phyloP scores from a whole-genome alignment of 345 rosid genomes.

The Psidium guajava region DNA sequence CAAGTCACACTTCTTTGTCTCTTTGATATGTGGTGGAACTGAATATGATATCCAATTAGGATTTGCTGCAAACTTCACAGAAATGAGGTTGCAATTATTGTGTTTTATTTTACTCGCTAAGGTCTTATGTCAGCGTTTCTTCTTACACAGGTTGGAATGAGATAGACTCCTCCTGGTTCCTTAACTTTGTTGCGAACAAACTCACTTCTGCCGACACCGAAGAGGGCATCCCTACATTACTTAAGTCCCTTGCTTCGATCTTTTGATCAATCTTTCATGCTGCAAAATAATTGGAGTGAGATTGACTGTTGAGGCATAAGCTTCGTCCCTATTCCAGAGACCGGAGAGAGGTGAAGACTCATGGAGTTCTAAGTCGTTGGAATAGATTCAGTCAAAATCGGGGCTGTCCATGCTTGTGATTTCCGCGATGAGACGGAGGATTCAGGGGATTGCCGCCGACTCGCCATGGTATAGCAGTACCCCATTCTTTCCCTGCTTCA shows the following conservation, averaged over 20 bases:
- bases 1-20: neutral
- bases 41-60: neutral
- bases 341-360: neutral
- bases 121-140: neutral
- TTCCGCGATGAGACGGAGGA: neutral
- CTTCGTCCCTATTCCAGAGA: neutral
- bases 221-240: neutral
- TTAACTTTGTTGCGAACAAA: neutral
- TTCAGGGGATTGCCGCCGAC: neutral
- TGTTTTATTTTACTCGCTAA: neutral
- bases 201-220: neutral
- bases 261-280: neutral
- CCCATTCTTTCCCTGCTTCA: neutral
- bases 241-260: neutral
- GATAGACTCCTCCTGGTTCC: neutral
- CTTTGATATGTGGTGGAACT: neutral
- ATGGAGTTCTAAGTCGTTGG: neutral
- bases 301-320: neutral
- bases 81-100: neutral
- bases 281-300: neutral
- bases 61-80: neutral
- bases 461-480: neutral
- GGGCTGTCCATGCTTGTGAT: neutral
- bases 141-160: constrained; percentile 1
- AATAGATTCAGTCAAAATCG: neutral